Evolutionary conservation across 495 filamentous ascomycete species (phyloP).

Genomic region (Podospora pseudoanserina): DNA sequence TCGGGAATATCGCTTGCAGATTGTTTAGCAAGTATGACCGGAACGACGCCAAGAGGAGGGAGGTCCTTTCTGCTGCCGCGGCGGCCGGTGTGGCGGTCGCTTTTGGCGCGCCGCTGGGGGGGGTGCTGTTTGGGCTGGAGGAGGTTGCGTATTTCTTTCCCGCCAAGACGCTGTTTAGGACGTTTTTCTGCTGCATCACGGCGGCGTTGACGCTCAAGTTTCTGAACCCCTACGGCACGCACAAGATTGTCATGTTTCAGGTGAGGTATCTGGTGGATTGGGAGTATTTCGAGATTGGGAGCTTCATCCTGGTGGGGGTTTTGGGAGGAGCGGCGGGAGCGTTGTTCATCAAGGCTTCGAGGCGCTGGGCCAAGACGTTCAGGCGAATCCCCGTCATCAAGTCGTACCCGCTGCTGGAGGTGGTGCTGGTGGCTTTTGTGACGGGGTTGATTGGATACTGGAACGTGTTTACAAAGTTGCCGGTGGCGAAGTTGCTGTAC

Average conservation of each 20-base stretch:
- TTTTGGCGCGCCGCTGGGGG: slow-evolving; percentile 89
- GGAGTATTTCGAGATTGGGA: slow-evolving; percentile 84
- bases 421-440: slow-evolving; percentile 78
- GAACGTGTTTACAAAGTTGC: slow-evolving; percentile 85
- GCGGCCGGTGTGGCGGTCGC: slow-evolving; percentile 92
- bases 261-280: slow-evolving; percentile 91
- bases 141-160: slow-evolving; percentile 98
- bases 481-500: slow-evolving; percentile 85
- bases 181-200: slow-evolving; percentile 96
- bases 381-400: slow-evolving; percentile 78
- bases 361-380: slow-evolving; percentile 84
- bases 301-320: slow-evolving; percentile 80
- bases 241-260: slow-evolving; percentile 94
- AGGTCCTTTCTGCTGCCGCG: slow-evolving; percentile 88
- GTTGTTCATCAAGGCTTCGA: slow-evolving; percentile 93
- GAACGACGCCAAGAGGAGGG: slow-evolving; percentile 84
- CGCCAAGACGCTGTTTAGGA: slow-evolving; percentile 95
- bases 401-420: slow-evolving; percentile 78
- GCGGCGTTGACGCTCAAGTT: slow-evolving; percentile 89
- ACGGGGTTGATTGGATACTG: slow-evolving; percentile 87
- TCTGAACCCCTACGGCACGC: slow-evolving; percentile 90
- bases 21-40: slow-evolving; percentile 88
- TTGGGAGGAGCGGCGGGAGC: slow-evolving; percentile 82
- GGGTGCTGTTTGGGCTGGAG: slow-evolving; percentile 90
- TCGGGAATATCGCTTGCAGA: slow-evolving; percentile 93